Conservation (phyloP, 176 grass and related monocot genomes). For the Bonia amplexicaulis region DNA sequence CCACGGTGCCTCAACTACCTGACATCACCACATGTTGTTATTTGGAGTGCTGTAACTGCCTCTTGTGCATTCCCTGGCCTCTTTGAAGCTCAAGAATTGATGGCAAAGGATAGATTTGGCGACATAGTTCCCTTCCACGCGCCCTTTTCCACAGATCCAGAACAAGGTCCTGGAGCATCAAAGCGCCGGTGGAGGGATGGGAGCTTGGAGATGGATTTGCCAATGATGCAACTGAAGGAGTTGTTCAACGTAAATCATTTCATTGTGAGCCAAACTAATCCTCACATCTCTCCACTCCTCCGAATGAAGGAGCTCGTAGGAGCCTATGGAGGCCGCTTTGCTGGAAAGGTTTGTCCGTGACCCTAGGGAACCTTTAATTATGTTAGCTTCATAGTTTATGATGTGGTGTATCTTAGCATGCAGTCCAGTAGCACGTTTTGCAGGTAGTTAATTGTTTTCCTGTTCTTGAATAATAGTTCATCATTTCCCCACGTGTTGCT, state of each 20-base stretch:
- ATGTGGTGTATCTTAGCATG: neutral
- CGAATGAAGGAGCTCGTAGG: conserved; percentile 75
- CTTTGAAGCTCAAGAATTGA: conserved; percentile 93
- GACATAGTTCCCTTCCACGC: conserved; percentile 86
- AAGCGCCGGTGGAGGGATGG: conserved; percentile 88
- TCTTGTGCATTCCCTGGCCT: conserved; percentile 94
- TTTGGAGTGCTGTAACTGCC: conserved; percentile 97
- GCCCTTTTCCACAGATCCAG: conserved; percentile 49
- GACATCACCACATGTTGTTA: conserved; percentile 89
- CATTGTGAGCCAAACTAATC: conserved; percentile 96
- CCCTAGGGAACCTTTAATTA: neutral
- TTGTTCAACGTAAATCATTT: conserved; percentile 98
- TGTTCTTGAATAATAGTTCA: neutral
- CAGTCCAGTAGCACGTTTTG: neutral
- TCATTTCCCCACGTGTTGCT: neutral
- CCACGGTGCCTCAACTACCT: conserved; percentile 91
- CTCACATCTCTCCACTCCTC: conserved; percentile 85
- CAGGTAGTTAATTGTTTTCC: neutral
- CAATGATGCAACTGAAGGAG: conserved; percentile 85
- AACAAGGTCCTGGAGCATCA: conserved; percentile 43
- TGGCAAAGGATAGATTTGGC: conserved; percentile 95
- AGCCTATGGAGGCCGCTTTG: conserved; percentile 75
- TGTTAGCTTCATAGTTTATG: neutral
- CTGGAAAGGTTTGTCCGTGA: conserved; percentile 72
- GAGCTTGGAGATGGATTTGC: conserved; percentile 93